phyloP scores from a whole-genome alignment of 2,329 filamentous ascomycete species.

The Xylaria sp. region DNA sequence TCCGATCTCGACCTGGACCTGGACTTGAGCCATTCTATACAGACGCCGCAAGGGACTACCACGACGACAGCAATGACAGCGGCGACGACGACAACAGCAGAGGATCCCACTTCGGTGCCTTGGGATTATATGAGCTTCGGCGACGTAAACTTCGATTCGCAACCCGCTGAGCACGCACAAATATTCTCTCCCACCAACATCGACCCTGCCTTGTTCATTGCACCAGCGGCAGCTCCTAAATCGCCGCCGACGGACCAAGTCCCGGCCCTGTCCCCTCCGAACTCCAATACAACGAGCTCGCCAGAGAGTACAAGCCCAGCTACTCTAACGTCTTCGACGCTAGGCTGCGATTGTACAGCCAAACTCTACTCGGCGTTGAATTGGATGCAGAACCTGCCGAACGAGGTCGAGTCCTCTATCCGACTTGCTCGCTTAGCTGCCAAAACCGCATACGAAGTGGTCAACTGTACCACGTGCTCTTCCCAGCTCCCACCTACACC shows the following conservation, averaged over 20 bases:
- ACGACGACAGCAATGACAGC: background rate
- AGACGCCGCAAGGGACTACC: background rate
- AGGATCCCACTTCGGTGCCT: conserved; percentile 4
- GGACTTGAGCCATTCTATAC: conserved; percentile 11
- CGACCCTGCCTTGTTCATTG: conserved; percentile 46
- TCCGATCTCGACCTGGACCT: conserved; percentile 37
- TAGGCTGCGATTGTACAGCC: conserved; percentile 60
- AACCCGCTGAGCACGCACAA: conserved; percentile 35
- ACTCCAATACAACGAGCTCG: conserved; percentile 41
- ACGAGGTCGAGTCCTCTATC: conserved; percentile 59
- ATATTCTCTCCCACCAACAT: conserved; percentile 42
- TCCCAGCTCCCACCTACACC: conserved; percentile 50
- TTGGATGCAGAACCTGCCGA: conserved; percentile 60
- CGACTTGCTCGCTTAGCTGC: conserved; percentile 60
- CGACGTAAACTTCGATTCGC: conserved; percentile 45
- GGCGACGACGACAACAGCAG: conserved; percentile 16
- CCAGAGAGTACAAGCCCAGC: conserved; percentile 38
- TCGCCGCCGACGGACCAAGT: conserved; percentile 40
- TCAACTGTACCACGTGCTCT: conserved; percentile 64
- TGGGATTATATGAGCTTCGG: conserved; percentile 34
- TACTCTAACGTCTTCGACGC: conserved; percentile 11
- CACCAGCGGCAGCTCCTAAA: conserved; percentile 18
- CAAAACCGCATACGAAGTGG: conserved; percentile 61
- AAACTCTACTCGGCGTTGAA: conserved; percentile 63
- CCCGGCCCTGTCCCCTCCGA: conserved; percentile 44